Evolutionary conservation across 208 protist genomes (phyloP), one percentile per base, ranked within the genome.

Genomic region (Leishmania mexicana): DNA sequence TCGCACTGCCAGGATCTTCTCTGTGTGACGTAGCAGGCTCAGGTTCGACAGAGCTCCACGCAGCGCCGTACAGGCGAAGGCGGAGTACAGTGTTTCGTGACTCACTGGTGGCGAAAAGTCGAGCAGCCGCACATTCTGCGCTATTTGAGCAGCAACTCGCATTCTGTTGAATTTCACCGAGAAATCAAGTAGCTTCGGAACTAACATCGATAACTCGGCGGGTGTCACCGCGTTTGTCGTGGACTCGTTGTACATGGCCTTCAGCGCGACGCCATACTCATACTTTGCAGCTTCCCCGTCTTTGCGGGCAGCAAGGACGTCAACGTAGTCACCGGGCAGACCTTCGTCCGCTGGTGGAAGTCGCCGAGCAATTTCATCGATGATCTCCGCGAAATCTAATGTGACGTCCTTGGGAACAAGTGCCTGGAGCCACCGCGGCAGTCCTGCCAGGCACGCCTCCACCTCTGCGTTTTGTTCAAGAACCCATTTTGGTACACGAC

Each of bases 131-230:
- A 3, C 8, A 38, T 73, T 70, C 47, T 80, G 60, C 31, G 40
- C 21, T 38, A 54, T 19, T 24, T 53, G 60, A 31, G 51, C 17
- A 47, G 51, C 11, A 38, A 2, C 45, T 64, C n/a, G 19, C 31
- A 21, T n/a, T 40, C 57, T 75, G 65, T 49, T 28, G 10, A 58
- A 11, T 57, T 65, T 75, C 6, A 4, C 40, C 28, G 71, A 42
- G 10, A 58, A 35, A 5, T 42, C 1, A 28, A 75, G 24, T 5
- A 83, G 28, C 76, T 80, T 80, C 10, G 79, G 51, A 38, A 84
- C 15, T 8, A 84, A 31, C 31, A 86, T 38, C 35, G 70, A 45
- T 19, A 88, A 75, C 78, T 88, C 85, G 4, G 80, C 81, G 8
- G 76, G 78, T 11, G 57, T 64, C 28, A 84, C 79, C 4, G 13